These are phyloP conservation scores for Candida boleticola DNA, from an alignment of 805 yeast species.

Conservation along the genomic window DNA sequence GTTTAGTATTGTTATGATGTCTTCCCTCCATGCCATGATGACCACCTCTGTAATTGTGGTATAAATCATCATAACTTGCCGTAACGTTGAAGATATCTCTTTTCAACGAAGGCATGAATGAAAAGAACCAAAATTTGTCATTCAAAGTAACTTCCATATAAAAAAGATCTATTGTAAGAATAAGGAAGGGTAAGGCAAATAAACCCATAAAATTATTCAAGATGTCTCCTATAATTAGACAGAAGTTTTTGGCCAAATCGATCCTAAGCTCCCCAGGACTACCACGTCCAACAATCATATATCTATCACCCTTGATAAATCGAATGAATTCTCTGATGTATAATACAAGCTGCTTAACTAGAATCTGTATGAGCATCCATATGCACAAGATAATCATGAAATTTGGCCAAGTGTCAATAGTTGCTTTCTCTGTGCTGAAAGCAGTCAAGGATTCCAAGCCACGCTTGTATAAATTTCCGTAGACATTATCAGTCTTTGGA, in stretches of 20 bases:
- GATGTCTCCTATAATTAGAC: slow-evolving; percentile 30
- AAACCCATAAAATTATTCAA: slow-evolving; percentile 29
- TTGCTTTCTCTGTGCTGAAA: slow-evolving; percentile 21
- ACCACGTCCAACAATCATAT: not conserved
- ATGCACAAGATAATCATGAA: slow-evolving; percentile 36
- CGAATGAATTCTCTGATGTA: slow-evolving; percentile 14
- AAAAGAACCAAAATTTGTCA: not conserved
- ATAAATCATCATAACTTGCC: not conserved
- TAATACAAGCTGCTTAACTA: slow-evolving; percentile 19
- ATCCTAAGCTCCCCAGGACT: not conserved
- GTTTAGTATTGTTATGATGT: not conserved
- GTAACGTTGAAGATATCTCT: not conserved
- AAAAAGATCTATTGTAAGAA: slow-evolving; percentile 28
- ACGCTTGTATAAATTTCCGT: slow-evolving; percentile 38
- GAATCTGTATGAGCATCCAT: slow-evolving; percentile 25
- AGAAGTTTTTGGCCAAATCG: slow-evolving; percentile 16
- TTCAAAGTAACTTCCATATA: not conserved
- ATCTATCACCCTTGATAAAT: not conserved
- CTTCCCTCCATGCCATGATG: not conserved
- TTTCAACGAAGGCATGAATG: not conserved
- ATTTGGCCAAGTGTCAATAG: slow-evolving; percentile 39
- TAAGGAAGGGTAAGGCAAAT: slow-evolving; percentile 44
- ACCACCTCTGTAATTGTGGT: not conserved
- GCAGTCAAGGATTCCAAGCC: slow-evolving; percentile 41
- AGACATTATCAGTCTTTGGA: slow-evolving; percentile 30